Conservation (phyloP, 495 filamentous ascomycete species). For the Neurospora terricola region DNA sequence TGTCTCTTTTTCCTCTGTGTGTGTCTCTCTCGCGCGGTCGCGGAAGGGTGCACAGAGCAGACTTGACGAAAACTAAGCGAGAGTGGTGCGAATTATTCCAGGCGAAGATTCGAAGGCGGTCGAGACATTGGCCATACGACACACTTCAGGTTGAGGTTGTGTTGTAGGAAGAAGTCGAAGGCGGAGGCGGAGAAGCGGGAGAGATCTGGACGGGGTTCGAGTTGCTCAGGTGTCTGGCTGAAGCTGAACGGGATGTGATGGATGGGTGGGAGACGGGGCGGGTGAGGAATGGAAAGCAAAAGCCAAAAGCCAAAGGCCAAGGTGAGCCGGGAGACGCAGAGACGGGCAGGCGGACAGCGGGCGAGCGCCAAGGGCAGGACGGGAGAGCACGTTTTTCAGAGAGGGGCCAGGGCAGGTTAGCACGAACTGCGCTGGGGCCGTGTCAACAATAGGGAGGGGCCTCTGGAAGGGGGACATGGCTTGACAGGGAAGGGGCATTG, state of each 20-base stretch:
- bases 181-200: neutral
- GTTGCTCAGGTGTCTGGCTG: neutral
- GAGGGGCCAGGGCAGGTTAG: conserved; percentile 15
- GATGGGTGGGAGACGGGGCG: neutral
- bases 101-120: neutral
- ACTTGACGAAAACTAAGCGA: neutral
- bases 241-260: neutral
- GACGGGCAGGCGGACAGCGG: conserved; percentile 8
- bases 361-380: conserved; percentile 10
- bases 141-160: neutral
- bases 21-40: neutral
- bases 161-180: neutral
- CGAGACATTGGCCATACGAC: neutral
- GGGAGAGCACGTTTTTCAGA: conserved; percentile 31
- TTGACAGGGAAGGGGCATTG: neutral
- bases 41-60: neutral
- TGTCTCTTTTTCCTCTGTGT: neutral
- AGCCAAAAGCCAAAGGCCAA: neutral
- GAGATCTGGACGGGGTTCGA: neutral
- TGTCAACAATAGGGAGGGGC: conserved; percentile 4
- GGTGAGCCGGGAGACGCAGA: conserved; percentile 2
- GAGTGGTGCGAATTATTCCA: neutral
- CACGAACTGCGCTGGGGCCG: conserved; percentile 4
- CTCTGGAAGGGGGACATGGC: neutral
- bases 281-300: neutral